Percentiles rank a stretch among this genome's conserved stretches.
Conservation (phyloP, 345 rosid species). For the Conringia planisiliqua region DNA sequence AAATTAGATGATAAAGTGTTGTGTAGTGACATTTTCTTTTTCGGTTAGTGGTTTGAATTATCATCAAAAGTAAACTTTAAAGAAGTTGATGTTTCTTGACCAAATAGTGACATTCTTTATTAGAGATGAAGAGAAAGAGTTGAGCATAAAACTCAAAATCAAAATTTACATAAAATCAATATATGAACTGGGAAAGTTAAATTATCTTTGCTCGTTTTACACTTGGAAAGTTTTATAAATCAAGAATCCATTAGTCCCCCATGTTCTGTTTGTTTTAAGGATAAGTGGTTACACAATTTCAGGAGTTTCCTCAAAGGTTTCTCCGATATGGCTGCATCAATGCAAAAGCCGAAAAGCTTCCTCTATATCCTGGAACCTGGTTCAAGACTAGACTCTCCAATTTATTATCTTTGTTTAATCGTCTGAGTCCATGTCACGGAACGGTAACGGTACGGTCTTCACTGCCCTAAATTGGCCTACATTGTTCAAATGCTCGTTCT, state of each 20-base stretch:
- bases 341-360: constrained; percentile 17
- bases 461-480: constrained; percentile 88
- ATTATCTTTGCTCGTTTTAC: constrained; percentile 6
- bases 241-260: constrained; percentile 21
- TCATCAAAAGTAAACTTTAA: background rate
- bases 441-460: constrained; percentile 84
- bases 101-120: constrained; percentile 17
- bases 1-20: background rate
- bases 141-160: constrained; percentile 14
- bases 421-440: constrained; percentile 66
- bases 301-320: background rate
- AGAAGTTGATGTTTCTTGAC: background rate
- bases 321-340: constrained; percentile 6
- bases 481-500: constrained; percentile 88
- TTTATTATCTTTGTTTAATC: constrained; percentile 25
- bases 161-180: constrained; percentile 27
- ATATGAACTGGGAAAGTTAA: constrained; percentile 23
- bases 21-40: background rate
- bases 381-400: constrained; percentile 17
- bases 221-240: constrained; percentile 10
- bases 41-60: background rate
- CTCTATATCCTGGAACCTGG: constrained; percentile 7
- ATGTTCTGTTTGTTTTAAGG: background rate
- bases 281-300: constrained; percentile 22
- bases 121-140: background rate